A percentile compares a stretch with the other conserved stretches of the same genome.
Conservation (phyloP, 345 rosid genomes). For the Salix dunnii region DNA sequence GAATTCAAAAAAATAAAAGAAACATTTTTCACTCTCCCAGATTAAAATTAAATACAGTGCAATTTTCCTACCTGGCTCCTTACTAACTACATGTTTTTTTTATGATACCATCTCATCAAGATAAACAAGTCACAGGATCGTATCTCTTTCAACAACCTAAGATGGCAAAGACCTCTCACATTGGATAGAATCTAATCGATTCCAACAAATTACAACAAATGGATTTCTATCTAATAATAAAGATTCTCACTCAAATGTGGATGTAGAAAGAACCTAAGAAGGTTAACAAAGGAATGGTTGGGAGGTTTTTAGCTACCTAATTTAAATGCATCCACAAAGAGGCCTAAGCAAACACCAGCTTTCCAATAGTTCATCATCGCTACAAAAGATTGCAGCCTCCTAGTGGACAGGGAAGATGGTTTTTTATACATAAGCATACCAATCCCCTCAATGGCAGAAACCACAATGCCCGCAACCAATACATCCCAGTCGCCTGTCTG, state of each 20-base stretch:
- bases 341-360: constrained; percentile 95
- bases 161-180: background rate
- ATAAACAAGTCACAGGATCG: background rate
- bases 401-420: constrained; percentile 41
- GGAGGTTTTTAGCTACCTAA: constrained; percentile 55
- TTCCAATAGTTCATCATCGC: constrained; percentile 88
- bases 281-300: background rate
- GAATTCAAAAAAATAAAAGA: background rate
- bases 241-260: background rate
- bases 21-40: background rate
- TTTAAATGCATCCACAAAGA: constrained; percentile 97
- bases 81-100: background rate
- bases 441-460: constrained; percentile 91
- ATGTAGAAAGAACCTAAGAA: background rate
- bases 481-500: constrained; percentile 99
- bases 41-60: background rate
- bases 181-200: background rate
- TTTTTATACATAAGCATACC: constrained; percentile 86
- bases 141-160: background rate
- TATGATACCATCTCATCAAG: background rate
- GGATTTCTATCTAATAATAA: background rate
- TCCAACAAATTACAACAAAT: background rate
- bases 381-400: constrained; percentile 70
- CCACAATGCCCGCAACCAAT: constrained; percentile 86
- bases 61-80: background rate